Base-by-base conservation (phyloP, 2,329 filamentous ascomycete genomes). In the Fusarium camptoceras region DNA sequence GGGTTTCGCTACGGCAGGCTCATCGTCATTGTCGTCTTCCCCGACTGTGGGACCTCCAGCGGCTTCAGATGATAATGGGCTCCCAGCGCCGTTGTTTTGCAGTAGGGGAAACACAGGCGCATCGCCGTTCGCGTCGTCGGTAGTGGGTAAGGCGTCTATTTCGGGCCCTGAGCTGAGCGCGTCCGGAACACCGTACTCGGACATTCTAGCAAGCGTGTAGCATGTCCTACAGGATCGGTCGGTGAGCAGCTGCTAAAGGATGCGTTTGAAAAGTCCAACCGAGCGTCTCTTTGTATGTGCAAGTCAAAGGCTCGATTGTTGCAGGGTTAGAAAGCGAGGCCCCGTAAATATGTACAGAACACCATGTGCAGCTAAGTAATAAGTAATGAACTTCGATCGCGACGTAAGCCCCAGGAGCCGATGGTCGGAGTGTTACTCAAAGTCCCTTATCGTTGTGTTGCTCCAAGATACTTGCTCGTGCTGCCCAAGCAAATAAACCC, bases 1-100 rank as follows among this genome's bases (percentile, higher is more conserved):
- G 6, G 88, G 88, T 62, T 83, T 83, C 25, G 87, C 86, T 37
- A 89, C 83, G 2, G 86, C 84, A 11, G 84, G 83, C 68, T 89
- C 88, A 63, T 89, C 88, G 47, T 87, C 86, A 68, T 87, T 86
- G 66, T 88, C 86, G 55, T 85, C 84, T 64, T 86, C 84, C 31
- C 60, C 73, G 10, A 59, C 59, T 47, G 55, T 71, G 39, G 70
- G 59, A 20, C 71, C 69, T 34, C 74, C 74, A 20, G 73, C 58
- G 8, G 69, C 70, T 20, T 78, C 73, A 4, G 74, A 69, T 6
- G 76, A 75, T 6, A 73, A 44, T 3, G 75, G 70, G 37, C 75
- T 76, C 28, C 73, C 69, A 10, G 76, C 72, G 51, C 79, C 78
- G 60, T 81, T 78, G 54, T 81, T 78, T 47, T 79, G 79, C 10